Base-by-base conservation (phyloP, 31 red algal species). In the Endocladia muricata region DNA sequence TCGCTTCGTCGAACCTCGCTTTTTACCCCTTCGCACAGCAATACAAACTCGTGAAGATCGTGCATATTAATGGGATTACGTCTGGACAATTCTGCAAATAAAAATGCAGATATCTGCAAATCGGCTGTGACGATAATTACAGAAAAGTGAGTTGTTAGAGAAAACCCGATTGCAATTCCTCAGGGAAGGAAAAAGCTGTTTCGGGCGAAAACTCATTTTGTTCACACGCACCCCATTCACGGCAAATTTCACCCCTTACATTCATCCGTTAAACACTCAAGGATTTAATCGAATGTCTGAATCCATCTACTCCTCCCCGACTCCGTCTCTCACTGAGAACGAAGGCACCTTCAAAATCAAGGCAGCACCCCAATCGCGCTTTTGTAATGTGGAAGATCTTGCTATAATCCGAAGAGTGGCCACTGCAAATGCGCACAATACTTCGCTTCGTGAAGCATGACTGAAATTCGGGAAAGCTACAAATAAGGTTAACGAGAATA, bases 81-180 rank as follows among this genome's bases (percentile, higher is more conserved):
- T 13, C 66, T 70, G 34, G 66, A 41, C 17, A 41, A 41, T 70
- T 70, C 66, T 70, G 36, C 66, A 70, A 70, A 42, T 36, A 70
- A 42, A 31, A 31, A 42, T 70, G 66, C 66, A 70, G 36, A 70
- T 42, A 42, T 70, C 15, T 70, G 66, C 36, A 70, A 41, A 17
- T 70, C 66, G 33, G 22, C 11, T 23, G 66, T 70, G 26, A 42
- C 66, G 26, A 31, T 41, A 70, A 42, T 70, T 70, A 36, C 66
- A 31, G 66, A 70, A 70, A 41, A 70, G 66, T 70, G 66, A 33
- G 66, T 11, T 41, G 32, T 70, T 70, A 33, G 22, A 70, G 66
- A 70, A 70, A 41, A 37, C 34, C 28, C 34, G 33, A 70, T 36
- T 70, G 66, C 66, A 70, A 70, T 42, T 36, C 13, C n/a, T n/a